A percentile compares a stretch with the other conserved stretches of the same genome.
Evolutionary conservation across 805 yeast genomes (phyloP).

Genomic region (Diddensiella transvaalensis): DNA sequence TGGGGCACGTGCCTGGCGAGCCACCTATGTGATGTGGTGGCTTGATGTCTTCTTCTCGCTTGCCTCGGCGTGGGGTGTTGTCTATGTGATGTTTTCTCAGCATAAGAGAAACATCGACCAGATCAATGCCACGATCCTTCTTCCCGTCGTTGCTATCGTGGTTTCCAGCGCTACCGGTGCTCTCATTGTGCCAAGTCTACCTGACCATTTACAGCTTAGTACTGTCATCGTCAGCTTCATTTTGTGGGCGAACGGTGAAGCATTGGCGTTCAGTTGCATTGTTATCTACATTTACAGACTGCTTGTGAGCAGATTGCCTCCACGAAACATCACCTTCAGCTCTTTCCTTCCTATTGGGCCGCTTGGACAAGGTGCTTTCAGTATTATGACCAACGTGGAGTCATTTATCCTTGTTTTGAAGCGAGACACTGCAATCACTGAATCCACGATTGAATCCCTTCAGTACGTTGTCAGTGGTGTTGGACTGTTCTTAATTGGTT

Average conservation of each 20-base stretch:
- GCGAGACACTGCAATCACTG: constrained; percentile 20
- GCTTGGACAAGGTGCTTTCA: constrained; percentile 79
- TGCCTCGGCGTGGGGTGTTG: constrained; percentile 56
- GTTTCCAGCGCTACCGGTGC: constrained; percentile 75
- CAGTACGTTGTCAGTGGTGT: constrained; percentile 37
- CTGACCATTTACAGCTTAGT: constrained; percentile 44
- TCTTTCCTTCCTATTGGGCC: constrained; percentile 76
- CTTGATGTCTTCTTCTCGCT: constrained; percentile 53
- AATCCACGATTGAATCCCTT: constrained; percentile 28
- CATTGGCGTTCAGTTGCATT: constrained; percentile 53
- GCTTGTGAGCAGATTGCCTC: constrained; percentile 55
- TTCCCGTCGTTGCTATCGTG: constrained; percentile 75
- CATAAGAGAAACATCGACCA: constrained; percentile 33
- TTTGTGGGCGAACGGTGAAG: constrained; percentile 67
- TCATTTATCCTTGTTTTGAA: constrained; percentile 43
- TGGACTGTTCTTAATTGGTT: constrained; percentile 46
- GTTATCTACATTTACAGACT: constrained; percentile 60
- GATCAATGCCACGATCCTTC: constrained; percentile 55
- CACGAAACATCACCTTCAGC: constrained; percentile 53
- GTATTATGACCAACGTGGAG: constrained; percentile 41
- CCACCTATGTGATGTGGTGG: constrained; percentile 73
- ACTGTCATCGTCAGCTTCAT: constrained; percentile 55
- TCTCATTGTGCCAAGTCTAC: constrained; percentile 44
- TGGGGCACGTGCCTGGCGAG: constrained; percentile 41
- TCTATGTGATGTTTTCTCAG: constrained; percentile 46